Evolutionary conservation across 2,329 filamentous ascomycete genomes (phyloP).

Genomic region (Microsporum audouinii): DNA sequence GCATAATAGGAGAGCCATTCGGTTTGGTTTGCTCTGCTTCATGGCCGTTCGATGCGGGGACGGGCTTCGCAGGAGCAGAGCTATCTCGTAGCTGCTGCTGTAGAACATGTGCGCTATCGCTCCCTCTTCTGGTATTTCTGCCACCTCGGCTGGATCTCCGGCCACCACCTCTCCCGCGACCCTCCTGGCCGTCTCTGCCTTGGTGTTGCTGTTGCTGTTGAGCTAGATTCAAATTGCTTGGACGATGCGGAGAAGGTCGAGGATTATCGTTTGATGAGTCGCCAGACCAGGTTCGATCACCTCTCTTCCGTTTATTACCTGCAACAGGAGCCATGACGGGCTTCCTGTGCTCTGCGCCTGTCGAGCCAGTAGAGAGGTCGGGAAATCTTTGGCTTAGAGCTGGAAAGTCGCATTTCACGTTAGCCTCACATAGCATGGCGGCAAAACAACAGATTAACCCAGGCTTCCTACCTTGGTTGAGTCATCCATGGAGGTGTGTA

Average conservation of each 20-base stretch:
- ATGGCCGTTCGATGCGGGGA: conserved; percentile 24
- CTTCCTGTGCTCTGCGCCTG: conserved; percentile 6
- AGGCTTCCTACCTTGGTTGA: not conserved
- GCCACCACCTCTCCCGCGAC: conserved; percentile 28
- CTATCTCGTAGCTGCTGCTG: conserved; percentile 21
- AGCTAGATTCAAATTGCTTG: conserved; percentile 40
- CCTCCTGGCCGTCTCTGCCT: conserved; percentile 27
- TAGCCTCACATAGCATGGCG: not conserved
- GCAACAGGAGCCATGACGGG: conserved; percentile 41
- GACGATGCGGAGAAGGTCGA: conserved; percentile 39
- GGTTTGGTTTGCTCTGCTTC: conserved; percentile 20
- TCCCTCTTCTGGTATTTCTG: conserved; percentile 28
- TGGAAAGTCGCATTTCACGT: not conserved
- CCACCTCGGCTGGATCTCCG: conserved; percentile 30
- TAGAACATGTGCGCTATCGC: conserved; percentile 27
- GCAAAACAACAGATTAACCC: not conserved
- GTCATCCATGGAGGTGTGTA: not conserved
- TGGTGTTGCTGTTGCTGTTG: conserved; percentile 38
- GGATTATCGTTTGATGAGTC: conserved; percentile 30
- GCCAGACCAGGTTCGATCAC: conserved; percentile 34
- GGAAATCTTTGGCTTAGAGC: not conserved
- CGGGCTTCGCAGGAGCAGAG: conserved; percentile 17
- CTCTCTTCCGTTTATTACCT: conserved; percentile 46
- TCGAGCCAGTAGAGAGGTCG: not conserved
- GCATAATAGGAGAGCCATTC: conserved; percentile 20